Evolutionary conservation across 164 flowering plant genomes (phyloP), one percentile per base, ranked within the genome.

Genomic region (Amborella trichopoda): DNA sequence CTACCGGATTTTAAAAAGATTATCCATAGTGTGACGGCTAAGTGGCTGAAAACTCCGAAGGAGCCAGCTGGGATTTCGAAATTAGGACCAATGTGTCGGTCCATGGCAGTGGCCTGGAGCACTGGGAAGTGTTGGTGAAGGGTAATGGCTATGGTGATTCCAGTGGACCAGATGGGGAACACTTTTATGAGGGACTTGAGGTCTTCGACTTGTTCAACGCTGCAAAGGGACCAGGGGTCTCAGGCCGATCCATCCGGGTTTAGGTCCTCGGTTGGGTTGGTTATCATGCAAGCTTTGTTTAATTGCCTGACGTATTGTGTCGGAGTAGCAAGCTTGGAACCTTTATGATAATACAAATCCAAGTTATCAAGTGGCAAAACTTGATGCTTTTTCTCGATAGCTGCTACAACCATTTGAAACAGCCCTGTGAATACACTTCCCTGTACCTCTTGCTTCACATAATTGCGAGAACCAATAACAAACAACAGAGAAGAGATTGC

Each of bases 51-150:
- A 24, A 44, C 25, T 9, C 12, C 17, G 40, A 8, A 37, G 40
- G 40, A 37, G 19, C 19, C 52, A 3, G 78, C 73, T 4, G 91
- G 84, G 66, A 81, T 64, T 43, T 63, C 23, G 72, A 81, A 73
- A 37, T 51, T 45, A 1, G 68, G 59, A 0, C 81, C 72, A 2
- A 80, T 24, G 49, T 56, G 67, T 6, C 84, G 72, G 60, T 81
- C 82, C 78, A 75, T 70, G 47, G 64, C 27, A 13, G 69, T 61
- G 23, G 77, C 77, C 61, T 78, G 84, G 41, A 75, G 69, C 40
- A 77, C 49, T 2, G 64, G 39, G 6, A 77, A 17, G 64, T 68
- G 69, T 5, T 0, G 1, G 41, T 48, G 77, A 44, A 67, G 6
- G 11, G 27, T 50, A 1, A 62, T 44, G 5, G 56, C 43, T 13